Conservation (phyloP, 768 basidiomycete species). For the Suillus weaverae region DNA sequence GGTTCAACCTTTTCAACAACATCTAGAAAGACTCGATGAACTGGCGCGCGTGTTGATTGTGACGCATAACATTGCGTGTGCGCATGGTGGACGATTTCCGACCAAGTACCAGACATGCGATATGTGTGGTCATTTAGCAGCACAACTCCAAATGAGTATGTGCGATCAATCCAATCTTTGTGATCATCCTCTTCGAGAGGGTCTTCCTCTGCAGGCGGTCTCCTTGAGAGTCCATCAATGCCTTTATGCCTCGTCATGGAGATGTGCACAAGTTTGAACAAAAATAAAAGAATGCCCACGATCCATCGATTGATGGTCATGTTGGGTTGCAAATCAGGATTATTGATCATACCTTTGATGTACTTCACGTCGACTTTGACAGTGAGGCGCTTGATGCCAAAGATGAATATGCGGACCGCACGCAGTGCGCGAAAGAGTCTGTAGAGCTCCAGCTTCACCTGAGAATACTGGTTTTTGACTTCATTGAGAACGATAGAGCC, state of each 20-base stretch:
- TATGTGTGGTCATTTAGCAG: no score
- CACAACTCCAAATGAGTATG: no score
- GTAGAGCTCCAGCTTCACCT: constrained; percentile 29
- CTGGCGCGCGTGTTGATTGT: no score
- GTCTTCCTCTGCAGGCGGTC: background rate
- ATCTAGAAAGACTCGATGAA: no score
- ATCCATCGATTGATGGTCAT: constrained; percentile 32
- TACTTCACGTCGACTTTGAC: constrained; percentile 31
- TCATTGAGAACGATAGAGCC: constrained; percentile 40
- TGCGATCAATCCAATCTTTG: no score
- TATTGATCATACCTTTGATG: constrained; percentile 37
- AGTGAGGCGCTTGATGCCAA: constrained; percentile 27
- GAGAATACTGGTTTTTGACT: constrained; percentile 13
- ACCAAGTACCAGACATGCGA: no score
- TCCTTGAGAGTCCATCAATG: no score
- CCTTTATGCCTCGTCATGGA: constrained; percentile 13
- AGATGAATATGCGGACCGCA: constrained; percentile 20
- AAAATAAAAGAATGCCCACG: constrained; percentile 24
- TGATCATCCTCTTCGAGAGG: no score
- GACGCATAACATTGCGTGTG: no score
- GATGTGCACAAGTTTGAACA: constrained; percentile 31
- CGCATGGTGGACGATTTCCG: no score
- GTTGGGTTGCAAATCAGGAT: constrained; percentile 31
- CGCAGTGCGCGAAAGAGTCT: constrained; percentile 24
- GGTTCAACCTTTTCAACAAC: no score